phyloP scores from a whole-genome alignment of 2,329 filamentous ascomycete species.

The Myriangium duriaei region DNA sequence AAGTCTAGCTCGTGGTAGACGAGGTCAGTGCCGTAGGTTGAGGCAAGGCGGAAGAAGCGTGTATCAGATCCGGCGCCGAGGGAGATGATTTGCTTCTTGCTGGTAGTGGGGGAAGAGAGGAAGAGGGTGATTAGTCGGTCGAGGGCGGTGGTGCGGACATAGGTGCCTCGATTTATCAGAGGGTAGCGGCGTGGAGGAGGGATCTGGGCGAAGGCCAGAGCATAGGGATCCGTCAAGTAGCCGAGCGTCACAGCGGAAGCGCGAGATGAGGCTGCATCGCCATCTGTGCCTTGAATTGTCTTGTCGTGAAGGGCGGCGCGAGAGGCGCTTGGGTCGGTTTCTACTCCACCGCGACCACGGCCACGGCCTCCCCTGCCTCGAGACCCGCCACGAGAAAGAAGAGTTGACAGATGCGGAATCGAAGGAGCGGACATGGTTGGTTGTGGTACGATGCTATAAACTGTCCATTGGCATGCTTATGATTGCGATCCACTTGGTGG shows the following conservation, averaged over 20 bases:
- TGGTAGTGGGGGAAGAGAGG: conserved; percentile 33
- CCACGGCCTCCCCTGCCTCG: conserved; percentile 36
- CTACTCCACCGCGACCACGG: conserved; percentile 24
- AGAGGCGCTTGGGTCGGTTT: conserved; percentile 15
- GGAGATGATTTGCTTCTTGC: conserved; percentile 67
- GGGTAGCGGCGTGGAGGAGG: conserved; percentile 56
- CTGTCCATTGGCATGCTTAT: no score
- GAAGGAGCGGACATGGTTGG: conserved; percentile 14
- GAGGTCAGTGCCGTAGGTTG: conserved; percentile 37
- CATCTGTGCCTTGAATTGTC: conserved; percentile 78
- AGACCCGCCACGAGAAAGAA: conserved; percentile 22
- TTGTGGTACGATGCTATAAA: no score
- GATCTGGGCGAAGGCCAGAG: conserved; percentile 51
- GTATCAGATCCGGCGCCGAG: conserved; percentile 92
- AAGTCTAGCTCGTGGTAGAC: conserved; percentile 93
- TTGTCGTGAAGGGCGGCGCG: conserved; percentile 43
- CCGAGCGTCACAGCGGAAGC: conserved; percentile 77
- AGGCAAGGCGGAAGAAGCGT: conserved; percentile 63
- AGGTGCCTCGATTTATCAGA: conserved; percentile 95
- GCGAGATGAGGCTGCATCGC: conserved; percentile 78
- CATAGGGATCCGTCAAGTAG: conserved; percentile 75
- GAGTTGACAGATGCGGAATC: conserved; percentile 65
- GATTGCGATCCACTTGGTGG: no score
- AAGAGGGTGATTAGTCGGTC: conserved; percentile 67
- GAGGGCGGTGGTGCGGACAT: conserved; percentile 73